Evolutionary conservation across 495 filamentous ascomycete species (phyloP).

Genomic region (Penicillium subrubescens): DNA sequence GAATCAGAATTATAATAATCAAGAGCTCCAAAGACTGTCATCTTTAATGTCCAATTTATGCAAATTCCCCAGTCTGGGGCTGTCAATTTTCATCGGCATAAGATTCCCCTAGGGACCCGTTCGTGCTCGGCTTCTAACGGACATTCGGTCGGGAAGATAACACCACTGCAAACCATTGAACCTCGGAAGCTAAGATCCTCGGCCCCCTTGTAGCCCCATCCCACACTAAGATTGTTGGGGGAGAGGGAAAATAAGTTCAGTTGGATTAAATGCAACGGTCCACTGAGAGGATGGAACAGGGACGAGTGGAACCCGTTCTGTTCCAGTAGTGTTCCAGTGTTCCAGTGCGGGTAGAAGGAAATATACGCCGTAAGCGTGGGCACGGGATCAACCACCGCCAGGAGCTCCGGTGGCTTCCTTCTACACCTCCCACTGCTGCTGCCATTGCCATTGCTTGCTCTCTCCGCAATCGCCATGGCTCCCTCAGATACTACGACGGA

Average conservation of each 20-base stretch:
- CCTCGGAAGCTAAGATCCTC: conserved; percentile 31
- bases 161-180: neutral
- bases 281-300: neutral
- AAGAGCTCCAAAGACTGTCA: neutral
- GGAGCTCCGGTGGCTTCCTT: neutral
- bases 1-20: neutral
- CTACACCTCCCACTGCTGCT: neutral
- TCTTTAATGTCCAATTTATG: neutral
- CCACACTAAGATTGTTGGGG: neutral
- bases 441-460: conserved; percentile 18
- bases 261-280: neutral
- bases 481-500: conserved; percentile 19
- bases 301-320: conserved; percentile 17
- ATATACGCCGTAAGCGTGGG: conserved; percentile 54
- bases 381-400: conserved; percentile 29
- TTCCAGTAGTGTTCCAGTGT: neutral
- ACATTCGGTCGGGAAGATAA: neutral
- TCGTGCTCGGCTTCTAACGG: neutral
- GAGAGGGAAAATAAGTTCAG: neutral
- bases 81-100: neutral
- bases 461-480: conserved; percentile 24
- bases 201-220: neutral
- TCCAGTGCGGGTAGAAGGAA: conserved; percentile 45
- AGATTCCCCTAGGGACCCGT: neutral
- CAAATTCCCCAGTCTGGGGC: neutral